Base-by-base conservation (phyloP, 73 alveolate genomes). In the Symbiodinium pilosum region DNA sequence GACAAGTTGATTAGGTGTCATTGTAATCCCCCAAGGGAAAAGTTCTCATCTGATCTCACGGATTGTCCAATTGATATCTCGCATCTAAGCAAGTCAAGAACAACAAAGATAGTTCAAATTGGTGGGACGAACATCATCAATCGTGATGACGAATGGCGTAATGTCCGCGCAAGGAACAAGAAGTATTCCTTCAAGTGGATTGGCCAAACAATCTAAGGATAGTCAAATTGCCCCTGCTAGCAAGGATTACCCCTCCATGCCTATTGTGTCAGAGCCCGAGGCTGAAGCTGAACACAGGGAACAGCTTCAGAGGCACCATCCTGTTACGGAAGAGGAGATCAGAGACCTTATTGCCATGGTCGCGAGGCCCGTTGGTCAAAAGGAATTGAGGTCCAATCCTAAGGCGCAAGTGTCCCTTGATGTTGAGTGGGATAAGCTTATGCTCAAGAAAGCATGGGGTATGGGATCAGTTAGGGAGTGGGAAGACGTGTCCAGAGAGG, bases 361-460 rank as follows among this genome's bases (percentile, higher is more conserved):
- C n/a, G n/a, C n/a, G n/a, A n/a, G n/a, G n/a, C n/a, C n/a, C n/a
- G n/a, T n/a, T n/a, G n/a, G n/a, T n/a, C n/a, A n/a, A n/a, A n/a
- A n/a, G n/a, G n/a, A n/a, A n/a, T n/a, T n/a, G n/a, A n/a, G n/a
- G n/a, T n/a, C n/a, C n/a, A n/a, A n/a, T n/a, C n/a, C n/a, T n/a
- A n/a, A n/a, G n/a, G n/a, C n/a, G n/a, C n/a, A n/a, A n/a, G n/a
- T n/a, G n/a, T n/a, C n/a, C n/a, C n/a, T n/a, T n/a, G n/a, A n/a
- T n/a, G n/a, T n/a, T n/a, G n/a, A n/a, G n/a, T n/a, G n/a, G n/a
- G n/a, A n/a, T n/a, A 85, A 85, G 41, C 81, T 85, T 1, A 71
- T 44, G 69, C 43, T 44, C 81, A 85, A 85, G 34, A n/a, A 38
- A 1, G 93, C 93, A 1, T 85, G 93, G 47, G 93, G 47, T n/a